Evolutionary conservation across 495 filamentous ascomycete genomes (phyloP).

Genomic region (Amniculicola lignicola): DNA sequence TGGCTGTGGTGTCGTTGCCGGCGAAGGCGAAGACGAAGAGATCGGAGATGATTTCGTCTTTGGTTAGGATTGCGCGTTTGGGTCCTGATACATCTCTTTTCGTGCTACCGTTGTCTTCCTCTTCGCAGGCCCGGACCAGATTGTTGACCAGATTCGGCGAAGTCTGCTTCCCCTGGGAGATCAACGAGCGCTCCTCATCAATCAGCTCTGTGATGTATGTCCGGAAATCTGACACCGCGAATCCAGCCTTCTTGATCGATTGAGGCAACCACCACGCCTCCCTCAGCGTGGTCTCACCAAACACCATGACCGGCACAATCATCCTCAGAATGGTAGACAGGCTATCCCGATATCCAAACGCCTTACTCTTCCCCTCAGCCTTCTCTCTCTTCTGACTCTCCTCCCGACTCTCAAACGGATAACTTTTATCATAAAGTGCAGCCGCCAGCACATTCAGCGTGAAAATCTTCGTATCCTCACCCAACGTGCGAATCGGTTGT

Average conservation of each 20-base stretch:
- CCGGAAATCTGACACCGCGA: conserved; percentile 6
- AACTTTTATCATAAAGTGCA: conserved; percentile 47
- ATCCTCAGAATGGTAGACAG: conserved; percentile 6
- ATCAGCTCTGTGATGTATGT: conserved; percentile 11
- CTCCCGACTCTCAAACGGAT: conserved; percentile 36
- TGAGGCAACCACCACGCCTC: conserved; percentile 16
- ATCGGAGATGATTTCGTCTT: conserved; percentile 34
- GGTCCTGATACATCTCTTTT: neutral
- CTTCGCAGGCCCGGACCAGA: conserved; percentile 17
- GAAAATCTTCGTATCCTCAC: conserved; percentile 46
- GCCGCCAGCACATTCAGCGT: conserved; percentile 48
- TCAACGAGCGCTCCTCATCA: conserved; percentile 5
- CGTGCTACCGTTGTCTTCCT: neutral
- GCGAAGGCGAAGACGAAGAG: conserved; percentile 35
- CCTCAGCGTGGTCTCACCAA: conserved; percentile 5
- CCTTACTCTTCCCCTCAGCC: neutral
- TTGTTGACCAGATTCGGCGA: conserved; percentile 8
- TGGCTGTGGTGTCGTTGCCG: conserved; percentile 37
- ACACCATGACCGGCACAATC: conserved; percentile 19
- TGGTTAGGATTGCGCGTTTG: conserved; percentile 17
- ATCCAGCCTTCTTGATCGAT: conserved; percentile 2
- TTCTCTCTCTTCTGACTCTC: conserved; percentile 7
- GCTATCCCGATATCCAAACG: conserved; percentile 17
- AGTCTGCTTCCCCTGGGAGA: conserved; percentile 5
- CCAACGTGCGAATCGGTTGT: conserved; percentile 25